phyloP scores from a whole-genome alignment of 1,284 basidiomycete species.

The Moesziomyces sp. region DNA sequence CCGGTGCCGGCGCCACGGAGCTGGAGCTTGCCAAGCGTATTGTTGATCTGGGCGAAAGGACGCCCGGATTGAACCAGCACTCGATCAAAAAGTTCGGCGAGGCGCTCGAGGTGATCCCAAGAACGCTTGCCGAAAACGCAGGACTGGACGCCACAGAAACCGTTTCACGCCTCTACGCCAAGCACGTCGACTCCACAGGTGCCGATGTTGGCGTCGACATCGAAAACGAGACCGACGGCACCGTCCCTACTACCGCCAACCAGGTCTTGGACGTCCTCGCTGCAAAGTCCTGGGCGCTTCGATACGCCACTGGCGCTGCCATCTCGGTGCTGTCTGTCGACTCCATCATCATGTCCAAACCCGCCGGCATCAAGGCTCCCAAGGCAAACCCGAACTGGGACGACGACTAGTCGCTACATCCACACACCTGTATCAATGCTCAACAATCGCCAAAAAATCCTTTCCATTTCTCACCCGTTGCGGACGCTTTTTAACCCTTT shows the following conservation, averaged over 20 bases:
- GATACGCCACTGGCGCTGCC: conserved; percentile 91
- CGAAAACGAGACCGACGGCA: conserved; percentile 70
- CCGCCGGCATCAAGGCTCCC: conserved; percentile 67
- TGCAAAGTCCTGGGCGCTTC: conserved; percentile 88
- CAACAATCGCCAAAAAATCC: background rate
- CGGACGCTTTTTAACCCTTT: no score
- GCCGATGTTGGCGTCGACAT: conserved; percentile 87
- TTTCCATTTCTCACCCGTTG: background rate
- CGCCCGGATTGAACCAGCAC: conserved; percentile 93
- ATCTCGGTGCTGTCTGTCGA: conserved; percentile 93
- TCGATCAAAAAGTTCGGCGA: conserved; percentile 89
- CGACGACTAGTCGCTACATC: conserved; percentile 52
- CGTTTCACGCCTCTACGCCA: conserved; percentile 85
- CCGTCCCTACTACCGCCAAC: conserved; percentile 42
- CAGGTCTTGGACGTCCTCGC: conserved; percentile 78
- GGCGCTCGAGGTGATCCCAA: conserved; percentile 90
- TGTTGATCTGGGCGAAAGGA: conserved; percentile 84
- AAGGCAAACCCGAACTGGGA: conserved; percentile 67
- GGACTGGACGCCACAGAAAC: conserved; percentile 94
- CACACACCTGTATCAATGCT: background rate
- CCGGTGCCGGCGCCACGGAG: conserved; percentile 94
- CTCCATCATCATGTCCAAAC: conserved; percentile 86
- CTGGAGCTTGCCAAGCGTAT: conserved; percentile 87
- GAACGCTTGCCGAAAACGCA: conserved; percentile 95
- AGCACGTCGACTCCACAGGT: conserved; percentile 73